Evolutionary conservation across 306 rosid genomes (phyloP), one percentile per base, ranked within the genome.

Genomic region (Ammopiptanthus mongolicus): DNA sequence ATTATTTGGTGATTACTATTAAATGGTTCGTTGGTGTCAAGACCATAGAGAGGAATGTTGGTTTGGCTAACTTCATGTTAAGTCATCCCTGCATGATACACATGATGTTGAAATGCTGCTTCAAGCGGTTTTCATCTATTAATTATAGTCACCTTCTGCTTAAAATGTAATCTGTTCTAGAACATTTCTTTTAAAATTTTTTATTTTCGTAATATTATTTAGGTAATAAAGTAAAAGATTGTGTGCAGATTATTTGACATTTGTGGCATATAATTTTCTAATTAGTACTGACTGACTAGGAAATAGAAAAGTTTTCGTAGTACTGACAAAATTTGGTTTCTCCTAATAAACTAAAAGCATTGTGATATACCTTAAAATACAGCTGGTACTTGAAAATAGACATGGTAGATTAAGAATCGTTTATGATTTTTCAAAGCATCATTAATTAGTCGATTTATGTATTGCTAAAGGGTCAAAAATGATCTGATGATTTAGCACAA

Each of bases 41-140:
- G 39, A 56, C 50, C 28, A 50, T 28, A 22, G 44, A 60, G 15
- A 75, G 46, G 78, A 81, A 62, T 53, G 74, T 68, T 50, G 60
- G 25, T 76, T 62, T 69, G 65, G 63, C 50, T 76, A 28, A 7
- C 44, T 48, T 59, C 56, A 19, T 75, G 34, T 59, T 80, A 42
- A 69, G 70, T 55, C 74, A 70, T 69, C 66, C 42, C 12, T 31
- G 81, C 74, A 56, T 76, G 81, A 19, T 70, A 23, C 63, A 55
- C 78, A 76, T 34, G 70, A 55, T 76, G 78, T 81, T 75, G 84
- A 75, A 81, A 75, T 62, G 57, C 31, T 62, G 6, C n/a, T 21
- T 12, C 3, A 33, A n/a, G 9, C 48, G 17, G 6, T 68, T 37
- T 74, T 80, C 7, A 6, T 80, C 63, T 46, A 13, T 55, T 31